phyloP scores from a whole-genome alignment of 371 early-diverging fungal genomes.

The Catenaria anguillulae region DNA sequence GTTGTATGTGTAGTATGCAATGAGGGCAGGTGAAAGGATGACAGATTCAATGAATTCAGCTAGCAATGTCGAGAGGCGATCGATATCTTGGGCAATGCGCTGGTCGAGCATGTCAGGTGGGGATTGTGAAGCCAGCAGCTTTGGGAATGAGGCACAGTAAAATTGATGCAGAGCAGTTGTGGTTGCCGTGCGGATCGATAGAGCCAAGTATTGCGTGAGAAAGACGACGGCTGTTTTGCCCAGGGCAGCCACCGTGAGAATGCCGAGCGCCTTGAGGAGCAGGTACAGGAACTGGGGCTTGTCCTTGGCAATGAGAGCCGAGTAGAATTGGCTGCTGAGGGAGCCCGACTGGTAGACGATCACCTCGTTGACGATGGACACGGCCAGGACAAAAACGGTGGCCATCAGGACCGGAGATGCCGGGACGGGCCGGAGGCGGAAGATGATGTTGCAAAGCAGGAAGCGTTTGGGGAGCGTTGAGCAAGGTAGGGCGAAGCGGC shows the following conservation, averaged over 20 bases:
- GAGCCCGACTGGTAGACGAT: constrained; percentile 55
- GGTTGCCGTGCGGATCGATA: neutral
- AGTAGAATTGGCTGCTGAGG: constrained; percentile 54
- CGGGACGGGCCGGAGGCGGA: too few relatives aligned
- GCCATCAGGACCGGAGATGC: too few relatives aligned
- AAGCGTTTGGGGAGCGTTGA: too few relatives aligned
- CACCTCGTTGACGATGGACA: constrained; percentile 35
- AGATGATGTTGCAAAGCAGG: too few relatives aligned
- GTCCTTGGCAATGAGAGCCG: constrained; percentile 45
- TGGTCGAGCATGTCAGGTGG: constrained; percentile 44
- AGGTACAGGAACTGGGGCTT: constrained; percentile 33
- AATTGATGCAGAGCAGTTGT: neutral
- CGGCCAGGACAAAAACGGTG: too few relatives aligned
- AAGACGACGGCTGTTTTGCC: neutral
- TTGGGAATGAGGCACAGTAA: neutral
- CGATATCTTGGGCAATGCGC: constrained; percentile 78
- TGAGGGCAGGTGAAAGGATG: constrained; percentile 56
- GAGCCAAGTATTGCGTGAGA: neutral
- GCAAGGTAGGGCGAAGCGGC: too few relatives aligned
- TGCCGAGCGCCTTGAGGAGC: constrained; percentile 28
- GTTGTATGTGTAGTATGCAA: constrained; percentile 58
- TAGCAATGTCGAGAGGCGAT: constrained; percentile 49
- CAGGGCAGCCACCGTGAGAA: constrained; percentile 40
- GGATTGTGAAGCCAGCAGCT: neutral
- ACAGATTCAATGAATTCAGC: constrained; percentile 46